phyloP scores from a whole-genome alignment of 2,329 filamentous ascomycete species.

The Blastomyces silverae region DNA sequence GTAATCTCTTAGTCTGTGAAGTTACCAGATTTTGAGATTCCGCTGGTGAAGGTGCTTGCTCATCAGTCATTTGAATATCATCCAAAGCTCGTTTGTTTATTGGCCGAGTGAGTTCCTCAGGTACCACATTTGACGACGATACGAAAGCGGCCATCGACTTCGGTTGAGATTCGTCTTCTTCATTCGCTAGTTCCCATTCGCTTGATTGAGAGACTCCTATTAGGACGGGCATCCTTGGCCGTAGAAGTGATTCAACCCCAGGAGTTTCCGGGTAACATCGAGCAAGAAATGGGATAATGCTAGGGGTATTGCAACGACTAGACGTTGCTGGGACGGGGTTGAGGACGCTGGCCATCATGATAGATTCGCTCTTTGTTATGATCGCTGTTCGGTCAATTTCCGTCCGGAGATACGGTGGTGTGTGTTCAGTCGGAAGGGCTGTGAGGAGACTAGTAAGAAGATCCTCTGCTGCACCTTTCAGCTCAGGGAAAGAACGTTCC shows the following conservation, averaged over 20 bases:
- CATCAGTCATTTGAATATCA: slow-evolving; percentile 21
- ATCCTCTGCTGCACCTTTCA: slow-evolving; percentile 51
- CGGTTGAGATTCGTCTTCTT: slow-evolving; percentile 24
- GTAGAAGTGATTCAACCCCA: slow-evolving; percentile 63
- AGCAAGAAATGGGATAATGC: slow-evolving; percentile 72
- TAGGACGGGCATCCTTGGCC: slow-evolving; percentile 47
- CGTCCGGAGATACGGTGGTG: slow-evolving; percentile 65
- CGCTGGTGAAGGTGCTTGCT: neutral
- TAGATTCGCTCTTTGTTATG: slow-evolving; percentile 58
- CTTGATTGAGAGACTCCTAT: slow-evolving; percentile 27
- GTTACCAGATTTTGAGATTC: slow-evolving; percentile 1
- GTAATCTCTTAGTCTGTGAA: slow-evolving; percentile 18
- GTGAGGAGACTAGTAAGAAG: slow-evolving; percentile 60
- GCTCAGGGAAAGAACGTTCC: slow-evolving; percentile 31
- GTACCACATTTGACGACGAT: slow-evolving; percentile 12
- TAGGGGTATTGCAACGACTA: slow-evolving; percentile 57
- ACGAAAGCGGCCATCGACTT: slow-evolving; percentile 1
- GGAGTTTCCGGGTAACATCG: slow-evolving; percentile 57
- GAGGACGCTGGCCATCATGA: slow-evolving; percentile 74
- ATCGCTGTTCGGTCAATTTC: slow-evolving; percentile 77
- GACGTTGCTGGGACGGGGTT: slow-evolving; percentile 63
- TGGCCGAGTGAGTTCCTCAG: slow-evolving; percentile 17
- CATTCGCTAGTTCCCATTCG: slow-evolving; percentile 25
- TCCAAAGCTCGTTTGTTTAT: slow-evolving; percentile 26
- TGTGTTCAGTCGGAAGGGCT: slow-evolving; percentile 56